Evolutionary conservation across 2,329 filamentous ascomycete species (phyloP), one percentile per base, ranked within the genome.

Genomic region (Cladophialophora exuberans): DNA sequence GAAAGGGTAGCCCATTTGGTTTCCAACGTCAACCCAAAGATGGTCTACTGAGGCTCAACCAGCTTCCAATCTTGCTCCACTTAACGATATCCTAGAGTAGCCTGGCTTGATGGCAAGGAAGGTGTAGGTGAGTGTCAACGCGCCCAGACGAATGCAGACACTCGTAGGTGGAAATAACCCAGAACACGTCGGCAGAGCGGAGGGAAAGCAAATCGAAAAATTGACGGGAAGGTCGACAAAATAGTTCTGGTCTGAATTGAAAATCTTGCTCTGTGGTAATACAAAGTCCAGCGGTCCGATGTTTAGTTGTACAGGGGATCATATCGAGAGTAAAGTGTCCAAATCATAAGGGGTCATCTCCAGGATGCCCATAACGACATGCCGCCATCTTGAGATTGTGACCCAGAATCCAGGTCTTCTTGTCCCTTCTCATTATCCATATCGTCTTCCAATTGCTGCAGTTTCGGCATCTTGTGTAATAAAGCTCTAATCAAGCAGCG

Each of bases 401-500:
- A 10, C 15, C 13, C 15, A 15, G n/a, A 33, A 17, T 39, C 35
- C 20, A 2, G 17, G 20, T 13, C 13, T 38, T 36, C 22, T 35
- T 46, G 18, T 22, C 23, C 25, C 17, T 7, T 13, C n/a, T 23
- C 10, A 35, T 11, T n/a, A n/a, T 44, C 17, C 20, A n/a, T n/a
- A 30, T 38, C 22, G 6, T n/a, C 17, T 17, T 45, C 46, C 31
- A 46, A 22, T 23, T 51, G 47, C 46, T 46, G 41, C 13, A 28
- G 20, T n/a, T 51, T 43, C 13, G 39, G 55, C 6, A 28, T 35
- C 20, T n/a, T n/a, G n/a, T n/a, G n/a, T n/a, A n/a, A n/a, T n/a
- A 59, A 22, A 7, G 56, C 44, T 31, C 48, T 50, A 43, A 59
- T 38, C 7, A 59, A 15, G 5, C 20, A 22, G 20, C 23, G 20